phyloP scores from a whole-genome alignment of 768 basidiomycete species.

The Stropharia rugosoannulata region DNA sequence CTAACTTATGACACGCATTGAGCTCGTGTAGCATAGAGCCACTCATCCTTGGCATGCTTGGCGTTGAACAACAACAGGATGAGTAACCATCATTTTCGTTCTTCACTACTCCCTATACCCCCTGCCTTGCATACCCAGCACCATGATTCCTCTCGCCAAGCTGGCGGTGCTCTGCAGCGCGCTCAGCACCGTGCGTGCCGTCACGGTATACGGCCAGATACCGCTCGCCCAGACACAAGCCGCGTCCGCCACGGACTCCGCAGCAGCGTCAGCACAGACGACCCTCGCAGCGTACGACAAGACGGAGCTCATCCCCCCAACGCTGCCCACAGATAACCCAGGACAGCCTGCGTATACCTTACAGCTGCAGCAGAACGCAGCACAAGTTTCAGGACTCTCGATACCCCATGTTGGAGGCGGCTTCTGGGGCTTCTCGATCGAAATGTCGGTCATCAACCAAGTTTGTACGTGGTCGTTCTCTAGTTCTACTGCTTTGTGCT shows the following conservation, averaged over 20 bases:
- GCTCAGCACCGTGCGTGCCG: conserved; percentile 9
- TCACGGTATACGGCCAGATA: conserved; percentile 31
- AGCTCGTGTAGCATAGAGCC: too few species aligned
- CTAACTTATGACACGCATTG: too few species aligned
- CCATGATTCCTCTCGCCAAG: conserved; percentile 9
- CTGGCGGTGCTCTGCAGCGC: conserved; percentile 15
- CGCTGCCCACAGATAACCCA: conserved; percentile 43
- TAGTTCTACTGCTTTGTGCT: neutral
- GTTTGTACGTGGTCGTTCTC: conserved; percentile 38
- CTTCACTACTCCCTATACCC: too few species aligned
- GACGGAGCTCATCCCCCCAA: conserved; percentile 47
- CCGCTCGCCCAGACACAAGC: conserved; percentile 29
- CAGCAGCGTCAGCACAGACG: conserved; percentile 21
- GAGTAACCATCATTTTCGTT: too few species aligned
- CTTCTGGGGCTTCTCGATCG: conserved; percentile 17
- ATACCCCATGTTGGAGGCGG: conserved; percentile 29
- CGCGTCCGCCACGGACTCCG: conserved; percentile 18
- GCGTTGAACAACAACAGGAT: too few species aligned
- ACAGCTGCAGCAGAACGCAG: conserved; percentile 34
- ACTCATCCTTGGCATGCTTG: too few species aligned
- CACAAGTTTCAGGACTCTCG: conserved; percentile 30
- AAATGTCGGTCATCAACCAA: conserved; percentile 36
- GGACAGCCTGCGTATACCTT: conserved; percentile 40
- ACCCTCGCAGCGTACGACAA: conserved; percentile 52
- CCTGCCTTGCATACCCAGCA: neutral